Percentiles rank a stretch among this genome's conserved stretches.
These are phyloP conservation scores for Candida hungchunana DNA, from an alignment of 805 yeast species.

Conservation along the genomic window DNA sequence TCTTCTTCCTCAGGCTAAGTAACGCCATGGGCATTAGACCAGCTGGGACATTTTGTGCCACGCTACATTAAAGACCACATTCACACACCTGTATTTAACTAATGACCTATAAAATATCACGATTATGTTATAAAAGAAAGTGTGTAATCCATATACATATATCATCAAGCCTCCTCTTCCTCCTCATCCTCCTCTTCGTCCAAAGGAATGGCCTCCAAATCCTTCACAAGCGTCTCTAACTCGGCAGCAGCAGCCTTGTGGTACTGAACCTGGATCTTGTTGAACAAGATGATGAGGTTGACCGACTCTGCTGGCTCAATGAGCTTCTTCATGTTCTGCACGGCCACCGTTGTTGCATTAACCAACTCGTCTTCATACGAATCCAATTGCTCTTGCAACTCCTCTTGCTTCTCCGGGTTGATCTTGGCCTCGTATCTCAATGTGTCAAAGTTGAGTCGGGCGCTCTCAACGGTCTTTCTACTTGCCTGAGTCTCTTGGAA, in stretches of 20 bases:
- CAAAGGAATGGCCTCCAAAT: slow-evolving; percentile 38
- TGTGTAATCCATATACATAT: not conserved
- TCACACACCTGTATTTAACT: no score
- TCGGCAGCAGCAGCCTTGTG: slow-evolving; percentile 49
- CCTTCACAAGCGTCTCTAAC: slow-evolving; percentile 41
- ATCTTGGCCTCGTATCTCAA: slow-evolving; percentile 52
- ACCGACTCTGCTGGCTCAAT: slow-evolving; percentile 65
- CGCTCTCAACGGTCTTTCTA: slow-evolving; percentile 64
- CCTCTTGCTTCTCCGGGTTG: slow-evolving; percentile 22
- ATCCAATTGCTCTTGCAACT: slow-evolving; percentile 33
- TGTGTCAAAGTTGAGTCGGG: slow-evolving; percentile 68
- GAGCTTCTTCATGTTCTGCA: slow-evolving; percentile 69
- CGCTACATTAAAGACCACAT: slow-evolving; percentile 19
- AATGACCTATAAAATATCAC: not conserved
- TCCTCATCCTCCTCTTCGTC: slow-evolving; percentile 40
- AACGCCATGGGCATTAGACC: slow-evolving; percentile 34
- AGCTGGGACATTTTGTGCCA: slow-evolving; percentile 15
- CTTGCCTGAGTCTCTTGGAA: slow-evolving; percentile 57
- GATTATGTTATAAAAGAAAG: no score
- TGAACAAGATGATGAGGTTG: slow-evolving; percentile 59
- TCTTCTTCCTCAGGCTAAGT: slow-evolving; percentile 58
- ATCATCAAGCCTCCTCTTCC: slow-evolving; percentile 16
- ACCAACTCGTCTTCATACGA: slow-evolving; percentile 76
- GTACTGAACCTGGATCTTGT: slow-evolving; percentile 64
- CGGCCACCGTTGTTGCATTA: slow-evolving; percentile 72